Evolutionary conservation across 2,329 filamentous ascomycete genomes (phyloP).

Genomic region (Xylariaceae sp.): DNA sequence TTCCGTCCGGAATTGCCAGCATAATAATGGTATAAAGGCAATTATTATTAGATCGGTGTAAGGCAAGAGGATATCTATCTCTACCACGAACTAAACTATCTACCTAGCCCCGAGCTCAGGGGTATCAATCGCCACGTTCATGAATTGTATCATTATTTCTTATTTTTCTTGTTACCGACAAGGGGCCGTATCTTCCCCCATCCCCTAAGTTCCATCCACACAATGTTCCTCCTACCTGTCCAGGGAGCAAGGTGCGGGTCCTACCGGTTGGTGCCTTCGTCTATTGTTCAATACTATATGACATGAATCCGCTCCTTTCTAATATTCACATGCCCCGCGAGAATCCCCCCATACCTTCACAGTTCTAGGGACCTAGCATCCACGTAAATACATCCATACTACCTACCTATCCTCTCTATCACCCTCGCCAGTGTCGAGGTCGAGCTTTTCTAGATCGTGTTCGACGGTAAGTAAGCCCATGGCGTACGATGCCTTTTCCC

Average conservation of each 20-base stretch:
- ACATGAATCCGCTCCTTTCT: background rate
- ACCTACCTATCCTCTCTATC: conserved; percentile 16
- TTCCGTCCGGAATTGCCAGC: too few relatives aligned
- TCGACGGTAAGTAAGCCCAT: conserved; percentile 80
- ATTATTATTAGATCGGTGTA: conserved; percentile 9
- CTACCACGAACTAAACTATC: background rate
- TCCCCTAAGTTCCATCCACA: background rate
- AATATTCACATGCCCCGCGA: background rate
- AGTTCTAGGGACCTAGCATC: background rate
- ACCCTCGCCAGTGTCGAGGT: conserved; percentile 49
- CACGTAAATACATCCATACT: background rate
- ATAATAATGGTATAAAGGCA: background rate
- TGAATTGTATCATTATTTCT: conserved; percentile 3
- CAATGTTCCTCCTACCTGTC: too few relatives aligned
- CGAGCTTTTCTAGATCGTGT: conserved; percentile 69
- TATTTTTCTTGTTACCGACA: too few relatives aligned
- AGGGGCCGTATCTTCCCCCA: too few relatives aligned
- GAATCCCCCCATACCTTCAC: background rate
- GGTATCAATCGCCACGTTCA: conserved; percentile 4
- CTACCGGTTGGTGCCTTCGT: too few relatives aligned
- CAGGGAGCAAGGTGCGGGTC: too few relatives aligned
- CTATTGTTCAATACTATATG: too few relatives aligned
- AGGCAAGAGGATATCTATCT: conserved; percentile 4
- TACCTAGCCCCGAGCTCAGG: too few relatives aligned
- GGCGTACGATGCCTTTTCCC: conserved; percentile 71